Evolutionary conservation across 257 asterid genomes (phyloP).

Genomic region (Nyctanthes arbortristis): DNA sequence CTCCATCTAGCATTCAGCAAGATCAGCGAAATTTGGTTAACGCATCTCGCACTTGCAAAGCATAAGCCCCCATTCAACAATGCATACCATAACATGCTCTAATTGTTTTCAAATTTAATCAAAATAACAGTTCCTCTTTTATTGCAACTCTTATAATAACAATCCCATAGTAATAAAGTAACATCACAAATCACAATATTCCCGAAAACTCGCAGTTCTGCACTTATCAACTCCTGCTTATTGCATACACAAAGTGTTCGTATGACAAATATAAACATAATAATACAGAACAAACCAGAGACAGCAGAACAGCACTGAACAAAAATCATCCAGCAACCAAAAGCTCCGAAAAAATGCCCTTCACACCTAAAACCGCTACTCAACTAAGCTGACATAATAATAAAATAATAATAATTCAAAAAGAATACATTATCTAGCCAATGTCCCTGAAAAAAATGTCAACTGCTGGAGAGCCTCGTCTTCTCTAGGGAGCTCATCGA

Average conservation of each 20-base stretch:
- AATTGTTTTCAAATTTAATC: not conserved
- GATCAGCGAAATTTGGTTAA: no score
- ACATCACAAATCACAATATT: no score
- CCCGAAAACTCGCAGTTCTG: not conserved
- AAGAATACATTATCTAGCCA: constrained; percentile 40
- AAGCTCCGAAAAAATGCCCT: not conserved
- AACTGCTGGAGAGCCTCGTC: constrained; percentile 38
- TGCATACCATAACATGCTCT: not conserved
- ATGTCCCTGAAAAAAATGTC: constrained; percentile 46
- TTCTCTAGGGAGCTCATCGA: constrained; percentile 34
- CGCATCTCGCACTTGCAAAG: not conserved
- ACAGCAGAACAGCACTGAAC: not conserved
- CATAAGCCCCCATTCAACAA: no score
- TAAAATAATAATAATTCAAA: no score
- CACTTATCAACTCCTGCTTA: not conserved
- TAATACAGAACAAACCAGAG: not conserved
- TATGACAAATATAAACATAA: not conserved
- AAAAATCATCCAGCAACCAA: not conserved
- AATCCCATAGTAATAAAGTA: no score
- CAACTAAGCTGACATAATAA: constrained; percentile 18
- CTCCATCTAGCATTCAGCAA: no score
- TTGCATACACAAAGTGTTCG: not conserved
- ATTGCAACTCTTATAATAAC: not conserved
- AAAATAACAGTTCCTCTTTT: not conserved
- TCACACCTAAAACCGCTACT: not conserved